These are phyloP conservation scores for Hamigera avellanea DNA, from an alignment of 495 filamentous ascomycete genomes.

Conservation along the genomic window DNA sequence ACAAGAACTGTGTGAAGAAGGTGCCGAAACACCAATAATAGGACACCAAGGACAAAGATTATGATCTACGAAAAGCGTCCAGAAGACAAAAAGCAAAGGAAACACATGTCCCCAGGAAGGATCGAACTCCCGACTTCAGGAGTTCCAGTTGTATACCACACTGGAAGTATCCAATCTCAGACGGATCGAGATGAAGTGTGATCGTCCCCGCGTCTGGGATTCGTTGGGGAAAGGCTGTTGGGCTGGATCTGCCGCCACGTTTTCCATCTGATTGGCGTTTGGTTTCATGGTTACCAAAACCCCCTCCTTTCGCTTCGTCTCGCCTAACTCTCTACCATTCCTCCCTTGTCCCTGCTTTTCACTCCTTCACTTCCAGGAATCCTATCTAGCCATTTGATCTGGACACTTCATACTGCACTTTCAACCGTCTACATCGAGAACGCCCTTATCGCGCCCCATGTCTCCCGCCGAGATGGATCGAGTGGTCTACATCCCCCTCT, in stretches of 20 bases:
- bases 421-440: not conserved
- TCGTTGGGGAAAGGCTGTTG: not conserved
- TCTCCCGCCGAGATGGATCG: conserved; percentile 21
- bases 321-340: no score
- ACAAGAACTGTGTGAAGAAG: no score
- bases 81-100: no score
- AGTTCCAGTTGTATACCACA: no score
- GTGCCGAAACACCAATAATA: no score
- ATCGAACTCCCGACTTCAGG: no score
- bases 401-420: not conserved
- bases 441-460: not conserved
- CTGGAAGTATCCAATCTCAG: no score
- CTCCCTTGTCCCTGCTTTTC: not conserved
- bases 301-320: no score
- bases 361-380: not conserved
- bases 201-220: not conserved
- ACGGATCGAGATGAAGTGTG: no score
- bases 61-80: no score
- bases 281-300: not conserved
- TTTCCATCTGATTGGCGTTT: not conserved
- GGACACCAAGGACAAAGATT: no score
- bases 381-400: not conserved
- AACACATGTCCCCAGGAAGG: no score
- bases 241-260: not conserved
- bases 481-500: conserved; percentile 29